Evolutionary conservation across 2,329 filamentous ascomycete genomes (phyloP).

Genomic region (Zymoseptoria passerinii): DNA sequence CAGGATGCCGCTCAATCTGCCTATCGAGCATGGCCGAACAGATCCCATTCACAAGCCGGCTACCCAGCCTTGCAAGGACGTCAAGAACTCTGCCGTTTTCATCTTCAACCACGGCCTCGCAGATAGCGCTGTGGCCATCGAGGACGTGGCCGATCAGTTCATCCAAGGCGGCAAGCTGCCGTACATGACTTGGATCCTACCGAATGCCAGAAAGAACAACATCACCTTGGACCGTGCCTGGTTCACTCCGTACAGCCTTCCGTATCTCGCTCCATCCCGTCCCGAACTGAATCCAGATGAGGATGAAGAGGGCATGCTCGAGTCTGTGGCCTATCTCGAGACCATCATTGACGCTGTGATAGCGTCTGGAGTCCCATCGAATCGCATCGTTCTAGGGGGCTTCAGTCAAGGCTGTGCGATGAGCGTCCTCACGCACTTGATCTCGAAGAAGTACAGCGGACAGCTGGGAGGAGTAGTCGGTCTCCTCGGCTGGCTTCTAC

Average conservation of each 20-base stretch:
- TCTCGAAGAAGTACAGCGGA: slow-evolving; percentile 33
- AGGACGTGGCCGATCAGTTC: slow-evolving; percentile 40
- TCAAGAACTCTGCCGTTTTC: slow-evolving; percentile 31
- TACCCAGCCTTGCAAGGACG: slow-evolving; percentile 21
- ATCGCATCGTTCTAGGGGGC: slow-evolving; percentile 40
- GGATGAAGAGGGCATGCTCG: slow-evolving; percentile 38
- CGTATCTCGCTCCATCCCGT: slow-evolving; percentile 31
- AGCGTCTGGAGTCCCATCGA: slow-evolving; percentile 32
- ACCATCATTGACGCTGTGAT: slow-evolving; percentile 37
- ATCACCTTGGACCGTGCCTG: slow-evolving; percentile 39
- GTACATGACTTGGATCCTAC: slow-evolving; percentile 41
- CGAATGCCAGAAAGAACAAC: slow-evolving; percentile 39
- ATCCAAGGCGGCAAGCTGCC: slow-evolving; percentile 39
- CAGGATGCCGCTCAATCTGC: neutral
- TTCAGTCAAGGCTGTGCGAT: slow-evolving; percentile 44
- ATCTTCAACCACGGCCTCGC: slow-evolving; percentile 36
- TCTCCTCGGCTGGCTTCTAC: slow-evolving; percentile 39
- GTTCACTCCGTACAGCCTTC: slow-evolving; percentile 35
- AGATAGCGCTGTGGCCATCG: slow-evolving; percentile 37
- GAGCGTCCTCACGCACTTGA: slow-evolving; percentile 36
- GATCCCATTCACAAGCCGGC: slow-evolving; percentile 30
- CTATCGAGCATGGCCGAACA: slow-evolving; percentile 7
- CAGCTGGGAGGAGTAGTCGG: slow-evolving; percentile 33
- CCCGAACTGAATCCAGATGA: slow-evolving; percentile 40
- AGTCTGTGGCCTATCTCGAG: slow-evolving; percentile 35